These are phyloP conservation scores for Aspergillus quadrilineatus DNA, from an alignment of 2,329 filamentous ascomycete genomes.

Conservation along the genomic window DNA sequence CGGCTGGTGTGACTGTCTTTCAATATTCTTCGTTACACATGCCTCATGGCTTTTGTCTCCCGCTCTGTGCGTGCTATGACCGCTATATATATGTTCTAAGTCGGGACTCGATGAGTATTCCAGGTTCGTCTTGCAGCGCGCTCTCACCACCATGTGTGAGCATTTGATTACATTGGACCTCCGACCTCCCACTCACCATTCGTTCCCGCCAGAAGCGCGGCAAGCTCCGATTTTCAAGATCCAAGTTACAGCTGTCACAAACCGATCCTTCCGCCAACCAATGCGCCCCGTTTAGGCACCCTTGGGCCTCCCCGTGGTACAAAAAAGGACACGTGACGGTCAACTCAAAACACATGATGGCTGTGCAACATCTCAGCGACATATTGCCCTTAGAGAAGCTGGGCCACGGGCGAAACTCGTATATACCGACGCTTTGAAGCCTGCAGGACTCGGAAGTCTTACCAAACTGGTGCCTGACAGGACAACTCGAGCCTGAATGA, in stretches of 20 bases:
- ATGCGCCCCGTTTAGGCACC: neutral
- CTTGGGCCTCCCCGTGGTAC: neutral
- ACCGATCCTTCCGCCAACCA: neutral
- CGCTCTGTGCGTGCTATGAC: neutral
- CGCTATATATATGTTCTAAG: neutral
- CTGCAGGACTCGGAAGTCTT: neutral
- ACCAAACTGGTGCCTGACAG: neutral
- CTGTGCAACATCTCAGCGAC: neutral
- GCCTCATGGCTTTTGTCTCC: constrained; percentile 1
- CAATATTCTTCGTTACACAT: constrained; percentile 1
- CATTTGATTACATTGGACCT: neutral
- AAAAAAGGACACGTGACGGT: neutral
- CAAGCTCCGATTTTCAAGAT: neutral
- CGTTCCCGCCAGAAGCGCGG: neutral
- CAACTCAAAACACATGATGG: neutral
- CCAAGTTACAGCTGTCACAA: neutral
- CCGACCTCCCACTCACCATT: neutral
- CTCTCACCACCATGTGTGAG: neutral
- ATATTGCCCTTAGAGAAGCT: neutral
- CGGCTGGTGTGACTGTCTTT: neutral
- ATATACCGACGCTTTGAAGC: neutral
- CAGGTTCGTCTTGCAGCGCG: neutral
- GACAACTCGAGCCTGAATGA: neutral
- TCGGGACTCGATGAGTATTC: neutral
- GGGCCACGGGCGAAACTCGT: neutral